Base-by-base conservation (phyloP, 148 eudicot genomes). In the Cornus kousa region DNA sequence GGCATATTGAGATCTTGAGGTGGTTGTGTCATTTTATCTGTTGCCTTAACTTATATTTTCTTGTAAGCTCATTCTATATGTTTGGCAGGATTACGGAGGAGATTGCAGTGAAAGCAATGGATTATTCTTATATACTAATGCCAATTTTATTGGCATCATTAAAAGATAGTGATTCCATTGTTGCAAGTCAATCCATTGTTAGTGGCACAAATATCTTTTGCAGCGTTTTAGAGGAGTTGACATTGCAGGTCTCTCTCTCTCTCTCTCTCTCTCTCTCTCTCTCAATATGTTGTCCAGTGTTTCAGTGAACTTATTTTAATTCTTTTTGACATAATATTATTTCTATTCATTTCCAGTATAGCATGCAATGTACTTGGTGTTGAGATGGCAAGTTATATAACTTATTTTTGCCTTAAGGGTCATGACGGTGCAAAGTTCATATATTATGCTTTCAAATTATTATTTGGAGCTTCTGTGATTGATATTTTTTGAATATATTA, bases 81-180 rank as follows among this genome's bases (percentile, higher is more conserved):
- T 9, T 80, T 86, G 72, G 68, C 80, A 95, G 97, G 92, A 85
- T 84, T 74, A 85, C 89, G 76, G 97, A 90, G 68, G 98, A 89
- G 79, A 85, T 88, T 75, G 97, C 91, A 11, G 81, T 88, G 78
- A 91, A 82, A 78, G 71, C 77, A 64, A 65, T 85, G 90, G 97
- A 89, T 64, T 89, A 87, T 81, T 87, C 88, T n/a, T 75, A 86
- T 57, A 66, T 90, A 71, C 71, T 89, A 78, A 83, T 90, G 84
- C 93, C 93, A 67, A 90, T 84, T 59, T 71, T 90, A 37, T 76
- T 91, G 89, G 80, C 87, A 60, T 78, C 81, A 24, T 31, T 88
- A 57, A 91, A 87, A 76, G 99, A 95, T 74, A 71, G 69, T 22
- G 89, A 90, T 74, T 84, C 87, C 50, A 53, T 70, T 72, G 92